Evolutionary conservation across 2,329 filamentous ascomycete species (phyloP).

Genomic region (Orbilia quercus): DNA sequence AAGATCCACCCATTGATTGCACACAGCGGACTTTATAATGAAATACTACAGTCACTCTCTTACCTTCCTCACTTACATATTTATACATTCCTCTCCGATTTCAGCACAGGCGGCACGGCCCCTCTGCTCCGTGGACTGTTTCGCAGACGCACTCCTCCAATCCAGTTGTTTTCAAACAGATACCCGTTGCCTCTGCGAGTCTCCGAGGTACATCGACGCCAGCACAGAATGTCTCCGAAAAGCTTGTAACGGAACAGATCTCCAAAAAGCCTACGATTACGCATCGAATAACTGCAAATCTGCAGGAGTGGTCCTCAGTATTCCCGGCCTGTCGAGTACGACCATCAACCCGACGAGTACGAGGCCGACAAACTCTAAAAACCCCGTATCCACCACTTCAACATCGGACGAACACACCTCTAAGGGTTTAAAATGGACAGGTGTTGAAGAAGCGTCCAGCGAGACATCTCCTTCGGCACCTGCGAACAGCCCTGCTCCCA

Average conservation of each 20-base stretch:
- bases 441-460: background rate
- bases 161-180: background rate
- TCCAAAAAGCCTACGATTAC: background rate
- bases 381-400: background rate
- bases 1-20: too few relatives aligned
- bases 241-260: background rate
- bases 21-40: too few relatives aligned
- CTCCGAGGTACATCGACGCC: background rate
- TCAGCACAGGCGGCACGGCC: background rate
- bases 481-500: background rate
- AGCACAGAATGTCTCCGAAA: background rate
- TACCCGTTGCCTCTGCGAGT: background rate
- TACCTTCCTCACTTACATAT: too few relatives aligned
- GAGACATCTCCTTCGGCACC: background rate
- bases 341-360: background rate
- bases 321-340: background rate
- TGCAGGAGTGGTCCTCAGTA: background rate
- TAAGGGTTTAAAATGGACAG: background rate
- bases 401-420: background rate
- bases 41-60: too few relatives aligned
- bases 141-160: constrained; percentile 4
- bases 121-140: background rate
- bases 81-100: background rate
- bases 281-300: background rate
- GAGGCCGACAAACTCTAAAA: background rate